phyloP scores from a whole-genome alignment of 805 yeast species.

The Cyberlindnera bimundalis region DNA sequence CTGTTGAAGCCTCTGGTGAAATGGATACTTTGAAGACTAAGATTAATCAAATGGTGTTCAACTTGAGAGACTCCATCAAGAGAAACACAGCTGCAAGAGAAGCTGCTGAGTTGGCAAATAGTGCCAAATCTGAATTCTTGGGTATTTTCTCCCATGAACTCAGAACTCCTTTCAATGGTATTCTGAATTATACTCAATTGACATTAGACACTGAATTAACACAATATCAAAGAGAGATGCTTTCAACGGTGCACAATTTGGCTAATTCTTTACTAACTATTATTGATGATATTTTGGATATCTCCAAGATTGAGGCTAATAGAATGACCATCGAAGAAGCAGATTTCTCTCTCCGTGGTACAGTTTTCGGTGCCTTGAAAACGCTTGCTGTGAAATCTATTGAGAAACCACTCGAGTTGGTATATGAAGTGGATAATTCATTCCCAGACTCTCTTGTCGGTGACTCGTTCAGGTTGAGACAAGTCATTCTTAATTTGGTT shows the following conservation, averaged over 20 bases:
- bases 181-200: constrained; percentile 88
- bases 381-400: constrained; percentile 88
- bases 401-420: constrained; percentile 76
- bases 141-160: constrained; percentile 89
- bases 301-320: constrained; percentile 90
- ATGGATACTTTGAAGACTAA: constrained; percentile 59
- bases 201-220: constrained; percentile 86
- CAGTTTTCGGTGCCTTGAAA: constrained; percentile 86
- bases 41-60: constrained; percentile 78
- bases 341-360: constrained; percentile 80
- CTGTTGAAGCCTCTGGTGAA: constrained; percentile 90
- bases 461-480: constrained; percentile 84
- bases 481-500: constrained; percentile 79
- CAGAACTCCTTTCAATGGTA: constrained; percentile 91
- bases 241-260: constrained; percentile 81
- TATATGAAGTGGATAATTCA: constrained; percentile 79
- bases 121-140: constrained; percentile 85
- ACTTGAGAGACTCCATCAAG: constrained; percentile 83
- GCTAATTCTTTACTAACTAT: constrained; percentile 84
- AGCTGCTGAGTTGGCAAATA: constrained; percentile 88
- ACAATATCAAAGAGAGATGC: constrained; percentile 89
- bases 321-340: constrained; percentile 91
- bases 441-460: constrained; percentile 87
- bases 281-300: constrained; percentile 87
- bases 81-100: constrained; percentile 92